Percentiles rank a stretch among this genome's conserved stretches.
phyloP scores from a whole-genome alignment of 257 asterid genomes.

The Solanum virginianum region DNA sequence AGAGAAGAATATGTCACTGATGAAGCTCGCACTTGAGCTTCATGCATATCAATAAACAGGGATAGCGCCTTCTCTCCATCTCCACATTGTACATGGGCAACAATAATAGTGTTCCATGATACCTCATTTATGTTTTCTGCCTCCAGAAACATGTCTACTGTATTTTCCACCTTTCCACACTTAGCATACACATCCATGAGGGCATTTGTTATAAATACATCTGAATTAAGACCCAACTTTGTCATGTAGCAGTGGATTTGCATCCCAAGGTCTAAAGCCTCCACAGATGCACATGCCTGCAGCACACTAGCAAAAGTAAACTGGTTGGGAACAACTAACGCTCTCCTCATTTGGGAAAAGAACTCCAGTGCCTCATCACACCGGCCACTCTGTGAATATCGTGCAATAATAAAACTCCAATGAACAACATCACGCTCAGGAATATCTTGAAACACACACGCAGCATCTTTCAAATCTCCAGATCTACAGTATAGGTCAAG shows the following conservation, averaged over 20 bases:
- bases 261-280: slow-evolving; percentile 45
- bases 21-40: slow-evolving; percentile 44
- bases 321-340: slow-evolving; percentile 56
- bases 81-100: slow-evolving; percentile 66
- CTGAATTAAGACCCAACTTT: slow-evolving; percentile 53
- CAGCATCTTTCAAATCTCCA: slow-evolving; percentile 60
- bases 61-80: slow-evolving; percentile 59
- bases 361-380: slow-evolving; percentile 60
- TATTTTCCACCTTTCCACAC: slow-evolving; percentile 54
- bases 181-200: slow-evolving; percentile 91
- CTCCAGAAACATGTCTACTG: slow-evolving; percentile 45
- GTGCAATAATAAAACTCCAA: slow-evolving; percentile 95
- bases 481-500: slow-evolving; percentile 70
- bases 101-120: slow-evolving; percentile 90
- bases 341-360: slow-evolving; percentile 51
- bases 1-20: slow-evolving; percentile 77
- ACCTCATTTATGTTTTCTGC: slow-evolving; percentile 49
- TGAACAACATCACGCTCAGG: slow-evolving; percentile 75
- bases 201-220: slow-evolving; percentile 64
- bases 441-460: slow-evolving; percentile 60
- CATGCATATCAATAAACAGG: slow-evolving; percentile 48
- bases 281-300: slow-evolving; percentile 70
- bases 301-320: slow-evolving; percentile 83
- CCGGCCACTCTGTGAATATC: slow-evolving; percentile 65
- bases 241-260: slow-evolving; percentile 57